These are phyloP conservation scores for Suillus paluster DNA, from an alignment of 768 basidiomycete genomes.

Conservation along the genomic window DNA sequence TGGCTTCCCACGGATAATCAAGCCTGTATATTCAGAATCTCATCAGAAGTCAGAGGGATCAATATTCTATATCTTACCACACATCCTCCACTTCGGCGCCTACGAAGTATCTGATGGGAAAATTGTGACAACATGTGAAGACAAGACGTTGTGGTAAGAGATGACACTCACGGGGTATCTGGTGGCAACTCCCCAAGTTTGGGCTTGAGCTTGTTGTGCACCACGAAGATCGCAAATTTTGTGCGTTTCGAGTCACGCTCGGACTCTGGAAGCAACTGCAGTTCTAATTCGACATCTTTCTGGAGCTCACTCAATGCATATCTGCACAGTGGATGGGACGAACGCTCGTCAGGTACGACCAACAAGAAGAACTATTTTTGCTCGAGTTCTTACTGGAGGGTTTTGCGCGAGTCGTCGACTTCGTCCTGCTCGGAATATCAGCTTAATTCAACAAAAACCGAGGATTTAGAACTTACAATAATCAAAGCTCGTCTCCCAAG, in stretches of 20 bases:
- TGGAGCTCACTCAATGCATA: constrained; percentile 91
- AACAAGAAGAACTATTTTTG: neutral
- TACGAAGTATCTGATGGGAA: constrained; percentile 66
- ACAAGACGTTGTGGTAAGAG: neutral
- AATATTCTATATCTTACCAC: constrained; percentile 54
- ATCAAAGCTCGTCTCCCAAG: constrained; percentile 84
- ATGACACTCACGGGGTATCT: constrained; percentile 57
- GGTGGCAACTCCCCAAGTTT: constrained; percentile 79
- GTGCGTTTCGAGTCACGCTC: constrained; percentile 79
- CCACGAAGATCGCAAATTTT: constrained; percentile 91
- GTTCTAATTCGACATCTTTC: constrained; percentile 82
- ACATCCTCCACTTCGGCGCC: constrained; percentile 76
- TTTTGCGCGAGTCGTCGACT: constrained; percentile 88
- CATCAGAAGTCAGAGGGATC: constrained; percentile 5
- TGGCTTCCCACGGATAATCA: constrained; percentile 85
- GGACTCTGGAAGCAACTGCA: constrained; percentile 65
- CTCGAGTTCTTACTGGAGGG: constrained; percentile 68
- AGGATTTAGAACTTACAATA: constrained; percentile 56
- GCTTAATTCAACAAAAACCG: constrained; percentile 11
- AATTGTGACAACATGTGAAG: constrained; percentile 10
- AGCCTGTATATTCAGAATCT: constrained; percentile 54
- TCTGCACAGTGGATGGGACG: constrained; percentile 41
- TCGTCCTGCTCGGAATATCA: constrained; percentile 61
- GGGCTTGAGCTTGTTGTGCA: constrained; percentile 90
- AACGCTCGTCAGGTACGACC: constrained; percentile 8